Evolutionary conservation across 108 stramenopile species (phyloP).

Genomic region (Cylindrotheca fusiformis): DNA sequence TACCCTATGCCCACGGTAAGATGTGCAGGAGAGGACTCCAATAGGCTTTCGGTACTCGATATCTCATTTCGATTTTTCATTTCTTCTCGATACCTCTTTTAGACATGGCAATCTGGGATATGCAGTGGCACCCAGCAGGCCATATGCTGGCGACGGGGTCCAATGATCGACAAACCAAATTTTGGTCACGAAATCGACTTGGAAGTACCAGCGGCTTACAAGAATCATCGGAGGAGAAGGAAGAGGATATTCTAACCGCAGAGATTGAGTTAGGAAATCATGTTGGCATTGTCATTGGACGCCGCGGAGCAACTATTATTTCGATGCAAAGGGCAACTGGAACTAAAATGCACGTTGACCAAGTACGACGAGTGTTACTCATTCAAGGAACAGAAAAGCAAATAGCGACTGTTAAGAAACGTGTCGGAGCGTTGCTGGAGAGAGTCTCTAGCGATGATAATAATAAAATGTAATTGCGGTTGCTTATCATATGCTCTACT

Average conservation of each 20-base stretch:
- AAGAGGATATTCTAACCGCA: slow-evolving; percentile 63
- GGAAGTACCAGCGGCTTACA: slow-evolving; percentile 75
- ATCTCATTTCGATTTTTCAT: too few relatives aligned
- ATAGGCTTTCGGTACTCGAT: neutral
- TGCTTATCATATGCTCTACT: too few relatives aligned
- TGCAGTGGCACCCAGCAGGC: slow-evolving; percentile 96
- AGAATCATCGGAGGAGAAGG: slow-evolving; percentile 50
- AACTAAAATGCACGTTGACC: slow-evolving; percentile 91
- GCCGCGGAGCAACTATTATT: slow-evolving; percentile 87
- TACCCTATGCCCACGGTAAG: slow-evolving; percentile 80
- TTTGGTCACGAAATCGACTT: slow-evolving; percentile 91
- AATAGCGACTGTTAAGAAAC: slow-evolving; percentile 80
- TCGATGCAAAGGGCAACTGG: slow-evolving; percentile 86
- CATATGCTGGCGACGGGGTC: slow-evolving; percentile 88
- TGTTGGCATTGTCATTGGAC: slow-evolving; percentile 90
- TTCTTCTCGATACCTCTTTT: too few relatives aligned
- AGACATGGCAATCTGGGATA: slow-evolving; percentile 95
- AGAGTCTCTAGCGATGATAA: slow-evolving; percentile 55
- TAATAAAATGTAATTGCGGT: neutral
- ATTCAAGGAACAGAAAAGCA: slow-evolving; percentile 88
- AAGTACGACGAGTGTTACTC: slow-evolving; percentile 73
- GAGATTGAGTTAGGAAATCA: slow-evolving; percentile 90
- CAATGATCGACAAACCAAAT: slow-evolving; percentile 92
- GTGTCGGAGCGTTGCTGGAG: slow-evolving; percentile 79
- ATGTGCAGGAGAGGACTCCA: neutral